Evolutionary conservation across 305 asterid genomes (phyloP).

Genomic region (Solanum aculeatissimum): DNA sequence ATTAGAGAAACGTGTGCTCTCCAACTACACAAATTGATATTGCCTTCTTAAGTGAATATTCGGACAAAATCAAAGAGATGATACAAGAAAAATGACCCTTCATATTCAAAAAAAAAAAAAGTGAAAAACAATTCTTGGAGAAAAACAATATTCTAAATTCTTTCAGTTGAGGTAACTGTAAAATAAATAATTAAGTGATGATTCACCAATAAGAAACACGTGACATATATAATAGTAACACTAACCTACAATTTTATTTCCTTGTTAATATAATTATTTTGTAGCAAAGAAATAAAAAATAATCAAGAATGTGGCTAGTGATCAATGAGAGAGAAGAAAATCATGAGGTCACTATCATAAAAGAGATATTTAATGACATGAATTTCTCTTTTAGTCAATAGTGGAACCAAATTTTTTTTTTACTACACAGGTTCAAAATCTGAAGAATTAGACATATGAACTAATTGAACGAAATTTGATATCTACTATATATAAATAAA

Average conservation of each 20-base stretch:
- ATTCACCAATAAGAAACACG: not conserved
- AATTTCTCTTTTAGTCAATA: no score
- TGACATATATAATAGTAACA: not conserved
- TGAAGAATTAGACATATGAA: no score
- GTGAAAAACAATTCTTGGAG: not conserved
- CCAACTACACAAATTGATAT: not conserved
- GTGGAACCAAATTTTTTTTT: rapidly evolving
- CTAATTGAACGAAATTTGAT: rapidly evolving
- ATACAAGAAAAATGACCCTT: not conserved
- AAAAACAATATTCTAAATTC: not conserved
- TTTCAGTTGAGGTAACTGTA: not conserved
- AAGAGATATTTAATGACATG: not conserved
- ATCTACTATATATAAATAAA: no score
- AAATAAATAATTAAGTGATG: not conserved
- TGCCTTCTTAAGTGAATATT: not conserved
- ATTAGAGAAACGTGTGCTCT: not conserved
- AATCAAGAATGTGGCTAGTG: no score
- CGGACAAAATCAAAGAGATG: not conserved
- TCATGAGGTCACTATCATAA: not conserved
- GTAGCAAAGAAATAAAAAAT: not conserved
- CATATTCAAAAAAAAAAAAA: not conserved
- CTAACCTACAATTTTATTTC: not conserved
- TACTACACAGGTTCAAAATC: rapidly evolving
- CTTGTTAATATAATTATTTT: not conserved
- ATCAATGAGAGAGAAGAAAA: not conserved